These are phyloP conservation scores for Suillus tomentosus DNA, from an alignment of 768 basidiomycete genomes.

Conservation along the genomic window DNA sequence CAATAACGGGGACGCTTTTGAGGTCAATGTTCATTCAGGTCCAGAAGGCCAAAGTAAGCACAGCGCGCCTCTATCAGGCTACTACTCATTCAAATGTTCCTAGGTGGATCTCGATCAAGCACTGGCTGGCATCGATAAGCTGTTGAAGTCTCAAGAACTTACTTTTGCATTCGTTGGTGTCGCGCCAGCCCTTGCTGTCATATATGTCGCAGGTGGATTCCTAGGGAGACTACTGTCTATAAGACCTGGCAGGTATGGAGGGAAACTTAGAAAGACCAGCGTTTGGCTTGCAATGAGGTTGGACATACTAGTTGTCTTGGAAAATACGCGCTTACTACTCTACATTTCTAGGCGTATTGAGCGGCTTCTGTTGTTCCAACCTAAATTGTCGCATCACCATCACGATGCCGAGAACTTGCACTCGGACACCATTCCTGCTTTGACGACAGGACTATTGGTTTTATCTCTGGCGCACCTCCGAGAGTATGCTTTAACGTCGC, in stretches of 20 bases:
- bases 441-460: slow-evolving; percentile 73
- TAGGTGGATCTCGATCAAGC: slow-evolving; percentile 94
- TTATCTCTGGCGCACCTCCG: slow-evolving; percentile 71
- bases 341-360: slow-evolving; percentile 57
- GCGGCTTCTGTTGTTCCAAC: slow-evolving; percentile 60
- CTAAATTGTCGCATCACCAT: slow-evolving; percentile 26
- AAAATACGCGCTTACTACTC: slow-evolving; percentile 18
- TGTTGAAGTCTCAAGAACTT: slow-evolving; percentile 91
- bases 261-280: slow-evolving; percentile 50
- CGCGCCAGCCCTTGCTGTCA: slow-evolving; percentile 81
- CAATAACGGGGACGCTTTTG: slow-evolving; percentile 76
- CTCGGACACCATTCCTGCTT: slow-evolving; percentile 40
- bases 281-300: slow-evolving; percentile 76
- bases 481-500: slow-evolving; percentile 55
- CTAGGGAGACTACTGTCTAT: slow-evolving; percentile 51
- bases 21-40: slow-evolving; percentile 89
- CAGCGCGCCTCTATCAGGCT: background rate
- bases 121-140: slow-evolving; percentile 86
- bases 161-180: slow-evolving; percentile 98
- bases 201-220: slow-evolving; percentile 67
- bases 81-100: slow-evolving; percentile 5
- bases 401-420: slow-evolving; percentile 14
- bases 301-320: background rate
- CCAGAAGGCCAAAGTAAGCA: slow-evolving; percentile 86
- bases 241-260: slow-evolving; percentile 58